These are phyloP conservation scores for Scutellaria galericulata DNA, from an alignment of 257 asterid genomes.

Conservation along the genomic window DNA sequence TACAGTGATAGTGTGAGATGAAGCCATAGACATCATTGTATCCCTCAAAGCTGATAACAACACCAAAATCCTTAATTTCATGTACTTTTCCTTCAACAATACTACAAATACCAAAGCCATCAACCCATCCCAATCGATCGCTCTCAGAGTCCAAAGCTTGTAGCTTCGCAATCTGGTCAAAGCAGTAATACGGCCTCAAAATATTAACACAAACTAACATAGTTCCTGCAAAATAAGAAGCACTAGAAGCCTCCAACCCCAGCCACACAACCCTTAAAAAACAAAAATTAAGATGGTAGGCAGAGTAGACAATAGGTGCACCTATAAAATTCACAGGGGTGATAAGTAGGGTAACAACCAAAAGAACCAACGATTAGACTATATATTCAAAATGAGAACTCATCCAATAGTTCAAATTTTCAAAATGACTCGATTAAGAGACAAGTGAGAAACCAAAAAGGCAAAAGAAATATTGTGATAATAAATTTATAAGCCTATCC, in stretches of 20 bases:
- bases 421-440: neutral
- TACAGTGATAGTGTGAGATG: constrained; percentile 85
- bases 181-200: constrained; percentile 24
- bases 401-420: neutral
- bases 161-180: constrained; percentile 74
- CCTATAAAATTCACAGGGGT: neutral
- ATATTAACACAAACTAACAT: constrained; percentile 4
- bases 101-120: constrained; percentile 62
- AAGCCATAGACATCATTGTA: constrained; percentile 75
- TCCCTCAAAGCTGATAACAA: constrained; percentile 74
- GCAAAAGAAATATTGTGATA: neutral
- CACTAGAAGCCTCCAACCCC: neutral
- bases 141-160: constrained; percentile 59
- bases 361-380: neutral
- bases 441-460: constrained; percentile 4
- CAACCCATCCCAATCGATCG: constrained; percentile 59
- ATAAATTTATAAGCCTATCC: neutral
- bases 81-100: constrained; percentile 76
- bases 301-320: neutral
- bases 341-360: neutral
- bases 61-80: constrained; percentile 82
- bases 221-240: constrained; percentile 1
- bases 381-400: neutral
- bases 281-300: neutral
- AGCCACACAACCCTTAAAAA: neutral